These are phyloP conservation scores for Quercus ilex DNA, from an alignment of 306 rosid species.

Conservation along the genomic window DNA sequence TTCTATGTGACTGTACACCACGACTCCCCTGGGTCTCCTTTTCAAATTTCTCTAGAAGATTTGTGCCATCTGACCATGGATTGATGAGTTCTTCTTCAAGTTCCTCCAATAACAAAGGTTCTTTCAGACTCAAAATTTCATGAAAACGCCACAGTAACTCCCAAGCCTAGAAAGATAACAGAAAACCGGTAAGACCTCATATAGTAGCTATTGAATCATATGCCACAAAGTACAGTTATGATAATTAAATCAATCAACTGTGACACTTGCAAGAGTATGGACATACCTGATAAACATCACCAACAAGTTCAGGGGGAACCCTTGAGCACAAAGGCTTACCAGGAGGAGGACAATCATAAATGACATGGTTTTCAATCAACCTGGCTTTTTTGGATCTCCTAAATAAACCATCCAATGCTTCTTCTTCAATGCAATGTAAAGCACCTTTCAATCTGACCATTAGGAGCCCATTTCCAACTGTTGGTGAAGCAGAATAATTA, in stretches of 20 bases:
- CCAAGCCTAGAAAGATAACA: slow-evolving; percentile 63
- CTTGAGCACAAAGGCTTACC: slow-evolving; percentile 74
- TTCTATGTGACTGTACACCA: slow-evolving; percentile 24
- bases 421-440: slow-evolving; percentile 50
- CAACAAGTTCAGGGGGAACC: slow-evolving; percentile 68
- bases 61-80: slow-evolving; percentile 74
- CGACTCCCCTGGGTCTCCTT: slow-evolving; percentile 35
- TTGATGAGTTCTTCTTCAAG: slow-evolving; percentile 84
- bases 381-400: slow-evolving; percentile 51
- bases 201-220: slow-evolving; percentile 14
- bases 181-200: slow-evolving; percentile 10
- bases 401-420: slow-evolving; percentile 44
- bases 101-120: slow-evolving; percentile 60
- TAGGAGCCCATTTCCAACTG: slow-evolving; percentile 80
- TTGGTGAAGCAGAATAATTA: slow-evolving; percentile 45
- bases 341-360: slow-evolving; percentile 66
- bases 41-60: slow-evolving; percentile 40
- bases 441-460: slow-evolving; percentile 47
- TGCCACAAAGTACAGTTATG: slow-evolving; percentile 1
- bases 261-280: slow-evolving; percentile 13
- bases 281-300: slow-evolving; percentile 87
- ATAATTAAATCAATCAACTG: slow-evolving; percentile 9
- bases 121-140: slow-evolving; percentile 69
- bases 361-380: slow-evolving; percentile 30
- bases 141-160: slow-evolving; percentile 64